Conservation (phyloP, 257 asterid species). For the Nyctanthes arbortristis region DNA sequence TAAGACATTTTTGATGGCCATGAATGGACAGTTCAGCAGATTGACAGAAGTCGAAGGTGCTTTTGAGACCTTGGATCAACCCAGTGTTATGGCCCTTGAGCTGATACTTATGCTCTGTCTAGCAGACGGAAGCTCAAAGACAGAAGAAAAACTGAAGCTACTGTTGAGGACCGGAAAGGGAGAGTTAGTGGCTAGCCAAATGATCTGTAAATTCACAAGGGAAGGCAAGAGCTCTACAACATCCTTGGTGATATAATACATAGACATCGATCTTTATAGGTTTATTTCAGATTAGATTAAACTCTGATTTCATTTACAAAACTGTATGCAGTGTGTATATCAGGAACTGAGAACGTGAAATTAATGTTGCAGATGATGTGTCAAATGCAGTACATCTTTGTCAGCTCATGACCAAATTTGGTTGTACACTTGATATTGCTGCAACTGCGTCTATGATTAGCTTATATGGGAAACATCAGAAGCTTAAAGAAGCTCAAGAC, state of each 20-base stretch:
- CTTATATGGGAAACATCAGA: slow-evolving; percentile 64
- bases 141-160: slow-evolving; percentile 44
- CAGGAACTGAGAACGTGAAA: slow-evolving; percentile 17
- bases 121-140: slow-evolving; percentile 41
- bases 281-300: background rate
- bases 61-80: slow-evolving; percentile 40
- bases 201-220: slow-evolving; percentile 57
- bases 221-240: slow-evolving; percentile 65
- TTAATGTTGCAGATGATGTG: slow-evolving; percentile 60
- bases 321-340: slow-evolving; percentile 19
- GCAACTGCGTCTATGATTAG: slow-evolving; percentile 72
- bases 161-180: slow-evolving; percentile 63
- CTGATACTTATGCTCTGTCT: slow-evolving; percentile 57
- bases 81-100: slow-evolving; percentile 53
- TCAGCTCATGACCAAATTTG: slow-evolving; percentile 53
- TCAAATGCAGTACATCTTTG: slow-evolving; percentile 53
- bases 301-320: background rate
- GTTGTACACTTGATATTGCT: slow-evolving; percentile 53
- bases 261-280: no score
- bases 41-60: slow-evolving; percentile 29
- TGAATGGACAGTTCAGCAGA: slow-evolving; percentile 40
- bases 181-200: slow-evolving; percentile 55
- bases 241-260: no score
- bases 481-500: slow-evolving; percentile 53
- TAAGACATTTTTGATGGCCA: slow-evolving; percentile 41